A percentile compares a stretch with the other conserved stretches of the same genome.
phyloP scores from a whole-genome alignment of 108 stramenopile genomes.

The Stephanodiscus minutulus region DNA sequence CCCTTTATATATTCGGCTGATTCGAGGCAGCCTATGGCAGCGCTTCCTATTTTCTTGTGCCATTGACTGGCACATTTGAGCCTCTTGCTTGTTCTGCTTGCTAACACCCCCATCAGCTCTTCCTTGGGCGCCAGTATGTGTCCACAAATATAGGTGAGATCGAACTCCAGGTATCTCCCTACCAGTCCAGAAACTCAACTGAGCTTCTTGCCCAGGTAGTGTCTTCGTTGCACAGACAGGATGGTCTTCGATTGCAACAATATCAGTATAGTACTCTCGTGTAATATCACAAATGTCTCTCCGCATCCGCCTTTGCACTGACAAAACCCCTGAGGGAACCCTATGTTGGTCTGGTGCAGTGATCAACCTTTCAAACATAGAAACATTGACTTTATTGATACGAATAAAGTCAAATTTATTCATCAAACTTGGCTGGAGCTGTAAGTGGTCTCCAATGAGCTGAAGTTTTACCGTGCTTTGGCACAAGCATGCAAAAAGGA shows the following conservation, averaged over 20 bases:
- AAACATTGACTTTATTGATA: slow-evolving; percentile 50
- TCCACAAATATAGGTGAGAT: slow-evolving; percentile 49
- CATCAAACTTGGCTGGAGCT: slow-evolving; percentile 47
- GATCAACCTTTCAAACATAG: slow-evolving; percentile 50
- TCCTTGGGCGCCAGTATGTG: slow-evolving; percentile 34
- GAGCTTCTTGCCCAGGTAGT: slow-evolving; percentile 12
- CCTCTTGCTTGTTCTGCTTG: slow-evolving; percentile 32
- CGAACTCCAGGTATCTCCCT: slow-evolving; percentile 45
- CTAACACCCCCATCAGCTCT: slow-evolving; percentile 25
- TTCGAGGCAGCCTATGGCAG: slow-evolving; percentile 69
- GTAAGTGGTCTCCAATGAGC: slow-evolving; percentile 55
- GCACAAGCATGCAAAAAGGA: slow-evolving; percentile 43
- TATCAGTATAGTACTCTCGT: slow-evolving; percentile 40
- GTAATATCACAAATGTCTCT: slow-evolving; percentile 51
- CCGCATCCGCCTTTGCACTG: slow-evolving; percentile 54
- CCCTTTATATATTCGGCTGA: slow-evolving; percentile 89
- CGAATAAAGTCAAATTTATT: slow-evolving; percentile 33
- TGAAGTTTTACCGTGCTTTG: slow-evolving; percentile 46
- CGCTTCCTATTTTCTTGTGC: slow-evolving; percentile 73
- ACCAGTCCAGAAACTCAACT: slow-evolving; percentile 17
- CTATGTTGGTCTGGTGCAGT: slow-evolving; percentile 31
- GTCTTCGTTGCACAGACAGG: slow-evolving; percentile 17
- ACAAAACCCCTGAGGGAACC: slow-evolving; percentile 46
- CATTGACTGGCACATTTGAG: slow-evolving; percentile 64
- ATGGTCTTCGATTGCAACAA: slow-evolving; percentile 48